Conservation (phyloP, 2,329 filamentous ascomycete genomes). For the Penicillium sp. region DNA sequence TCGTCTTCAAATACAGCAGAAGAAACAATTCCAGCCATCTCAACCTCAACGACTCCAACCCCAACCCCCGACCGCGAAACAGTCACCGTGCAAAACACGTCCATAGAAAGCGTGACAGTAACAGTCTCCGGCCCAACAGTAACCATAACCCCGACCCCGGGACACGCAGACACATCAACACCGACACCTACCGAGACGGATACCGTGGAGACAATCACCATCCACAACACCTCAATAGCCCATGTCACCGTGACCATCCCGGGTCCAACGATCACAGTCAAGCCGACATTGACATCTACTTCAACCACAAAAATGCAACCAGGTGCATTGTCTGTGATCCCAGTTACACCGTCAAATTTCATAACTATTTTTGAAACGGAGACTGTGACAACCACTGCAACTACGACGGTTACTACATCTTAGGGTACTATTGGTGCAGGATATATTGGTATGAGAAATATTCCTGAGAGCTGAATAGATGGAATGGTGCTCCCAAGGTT, state of each 20-base stretch:
- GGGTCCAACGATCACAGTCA: slow-evolving; percentile 7
- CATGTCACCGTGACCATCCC: slow-evolving; percentile 4
- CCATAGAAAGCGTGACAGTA: background rate
- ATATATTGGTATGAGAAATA: no score
- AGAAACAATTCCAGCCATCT: background rate
- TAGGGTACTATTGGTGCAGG: background rate
- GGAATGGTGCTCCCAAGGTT: no score
- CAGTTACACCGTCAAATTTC: slow-evolving; percentile 8
- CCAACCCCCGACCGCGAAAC: background rate
- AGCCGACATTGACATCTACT: background rate
- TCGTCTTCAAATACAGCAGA: background rate
- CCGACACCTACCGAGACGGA: background rate
- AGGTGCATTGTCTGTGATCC: slow-evolving; percentile 10
- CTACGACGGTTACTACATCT: background rate
- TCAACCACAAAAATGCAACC: background rate
- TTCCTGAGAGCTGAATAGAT: no score
- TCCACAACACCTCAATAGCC: slow-evolving; percentile 5
- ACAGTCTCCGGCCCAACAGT: slow-evolving; percentile 3
- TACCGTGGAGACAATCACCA: slow-evolving; percentile 1
- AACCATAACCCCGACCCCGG: background rate
- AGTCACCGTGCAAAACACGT: background rate
- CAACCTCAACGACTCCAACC: background rate
- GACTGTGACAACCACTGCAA: slow-evolving; percentile 15
- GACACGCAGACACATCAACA: background rate
- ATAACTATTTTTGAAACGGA: slow-evolving; percentile 11